phyloP scores from a whole-genome alignment of 306 rosid genomes.

The Vigna unguiculata region DNA sequence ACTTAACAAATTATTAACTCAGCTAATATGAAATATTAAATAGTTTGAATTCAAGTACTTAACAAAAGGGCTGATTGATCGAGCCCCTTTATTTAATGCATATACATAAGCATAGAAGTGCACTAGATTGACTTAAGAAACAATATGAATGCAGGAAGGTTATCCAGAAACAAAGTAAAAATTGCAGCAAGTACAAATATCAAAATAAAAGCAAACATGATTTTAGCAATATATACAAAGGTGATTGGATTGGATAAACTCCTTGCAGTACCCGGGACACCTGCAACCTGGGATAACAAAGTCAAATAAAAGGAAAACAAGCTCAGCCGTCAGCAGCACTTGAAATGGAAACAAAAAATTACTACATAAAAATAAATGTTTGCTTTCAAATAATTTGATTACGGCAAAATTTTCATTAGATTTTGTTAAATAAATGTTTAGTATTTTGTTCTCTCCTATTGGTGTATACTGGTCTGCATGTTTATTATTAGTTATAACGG shows the following conservation, averaged over 20 bases:
- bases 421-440: neutral
- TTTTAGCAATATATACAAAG: slow-evolving; percentile 59
- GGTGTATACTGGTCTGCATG: neutral
- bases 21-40: neutral
- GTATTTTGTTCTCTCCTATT: neutral
- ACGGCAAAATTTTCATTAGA: neutral
- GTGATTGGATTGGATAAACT: slow-evolving; percentile 50
- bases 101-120: slow-evolving; percentile 26
- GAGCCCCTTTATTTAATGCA: slow-evolving; percentile 10
- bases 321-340: neutral
- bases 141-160: slow-evolving; percentile 64
- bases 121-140: slow-evolving; percentile 48
- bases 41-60: neutral
- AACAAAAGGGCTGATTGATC: neutral
- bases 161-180: slow-evolving; percentile 72
- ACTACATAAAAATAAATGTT: neutral
- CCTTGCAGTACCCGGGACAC: slow-evolving; percentile 36
- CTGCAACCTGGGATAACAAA: slow-evolving; percentile 53
- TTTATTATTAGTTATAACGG: neutral
- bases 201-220: slow-evolving; percentile 62
- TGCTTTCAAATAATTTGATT: neutral
- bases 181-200: slow-evolving; percentile 70
- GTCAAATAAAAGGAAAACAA: slow-evolving; percentile 27
- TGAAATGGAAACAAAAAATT: neutral
- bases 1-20: neutral